Conservation (phyloP, 2,329 filamentous ascomycete genomes). For the Purpureocillium takamizusanense region DNA sequence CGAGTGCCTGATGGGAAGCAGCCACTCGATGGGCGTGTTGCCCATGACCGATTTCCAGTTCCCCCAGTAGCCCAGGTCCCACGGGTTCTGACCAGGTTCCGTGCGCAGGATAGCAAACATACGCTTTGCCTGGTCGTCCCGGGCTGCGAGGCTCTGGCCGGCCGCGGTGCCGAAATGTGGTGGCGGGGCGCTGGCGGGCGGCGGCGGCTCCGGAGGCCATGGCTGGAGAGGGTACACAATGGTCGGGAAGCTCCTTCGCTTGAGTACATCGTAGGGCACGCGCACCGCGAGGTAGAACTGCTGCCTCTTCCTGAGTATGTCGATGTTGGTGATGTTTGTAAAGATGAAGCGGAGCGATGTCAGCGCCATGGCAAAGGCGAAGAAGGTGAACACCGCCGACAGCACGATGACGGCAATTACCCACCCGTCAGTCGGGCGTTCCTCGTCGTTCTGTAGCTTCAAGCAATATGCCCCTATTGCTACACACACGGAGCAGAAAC, state of each 20-base stretch:
- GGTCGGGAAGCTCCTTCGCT: constrained; percentile 34
- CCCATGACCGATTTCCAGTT: constrained; percentile 84
- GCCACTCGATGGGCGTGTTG: constrained; percentile 60
- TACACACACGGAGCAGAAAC: constrained; percentile 59
- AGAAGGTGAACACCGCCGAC: constrained; percentile 67
- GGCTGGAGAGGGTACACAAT: constrained; percentile 49
- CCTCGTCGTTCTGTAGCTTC: constrained; percentile 39
- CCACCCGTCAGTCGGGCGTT: constrained; percentile 39
- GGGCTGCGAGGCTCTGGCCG: constrained; percentile 9
- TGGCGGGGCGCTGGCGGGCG: background rate
- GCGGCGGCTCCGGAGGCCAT: background rate
- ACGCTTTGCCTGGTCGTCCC: constrained; percentile 42
- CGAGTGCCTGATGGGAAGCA: constrained; percentile 65
- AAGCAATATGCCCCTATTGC: constrained; percentile 57
- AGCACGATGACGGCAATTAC: constrained; percentile 60
- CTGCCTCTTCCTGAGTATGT: constrained; percentile 56
- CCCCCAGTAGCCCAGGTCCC: constrained; percentile 59
- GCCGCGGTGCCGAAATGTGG: constrained; percentile 8
- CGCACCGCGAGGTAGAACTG: constrained; percentile 68
- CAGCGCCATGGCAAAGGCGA: constrained; percentile 65
- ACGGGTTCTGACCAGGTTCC: constrained; percentile 71
- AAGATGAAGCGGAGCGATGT: constrained; percentile 63
- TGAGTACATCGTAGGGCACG: constrained; percentile 42
- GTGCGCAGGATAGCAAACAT: constrained; percentile 75
- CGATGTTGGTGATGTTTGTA: constrained; percentile 76